phyloP scores from a whole-genome alignment of 2,329 filamentous ascomycete species.

The Trichoderma cornu-damae region DNA sequence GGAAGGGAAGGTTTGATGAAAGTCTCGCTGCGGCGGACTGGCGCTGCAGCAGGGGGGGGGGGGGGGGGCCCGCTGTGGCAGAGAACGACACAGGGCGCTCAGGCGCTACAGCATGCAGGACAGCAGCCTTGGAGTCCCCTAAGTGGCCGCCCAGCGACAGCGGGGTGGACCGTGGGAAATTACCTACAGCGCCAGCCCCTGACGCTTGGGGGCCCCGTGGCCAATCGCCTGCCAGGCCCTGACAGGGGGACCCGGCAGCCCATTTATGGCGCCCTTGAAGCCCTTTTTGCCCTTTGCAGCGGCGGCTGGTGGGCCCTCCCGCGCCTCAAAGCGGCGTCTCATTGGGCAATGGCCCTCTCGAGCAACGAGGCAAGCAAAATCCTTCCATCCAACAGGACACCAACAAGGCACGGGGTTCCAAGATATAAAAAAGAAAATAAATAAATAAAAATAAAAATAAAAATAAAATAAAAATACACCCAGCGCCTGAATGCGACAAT shows the following conservation, averaged over 20 bases:
- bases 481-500: too few species aligned
- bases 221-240: slow-evolving; percentile 8
- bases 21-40: not conserved
- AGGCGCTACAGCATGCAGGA: slow-evolving; percentile 16
- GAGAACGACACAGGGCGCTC: not conserved
- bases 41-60: not conserved
- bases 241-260: slow-evolving; percentile 5
- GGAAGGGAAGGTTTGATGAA: too few species aligned
- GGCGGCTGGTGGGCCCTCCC: slow-evolving; percentile 3
- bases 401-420: too few species aligned
- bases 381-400: too few species aligned
- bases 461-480: too few species aligned
- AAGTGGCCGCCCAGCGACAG: slow-evolving; percentile 4
- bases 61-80: slow-evolving; percentile 1
- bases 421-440: not conserved
- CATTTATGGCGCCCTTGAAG: slow-evolving; percentile 6
- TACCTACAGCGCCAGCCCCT: slow-evolving; percentile 15
- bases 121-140: slow-evolving; percentile 10
- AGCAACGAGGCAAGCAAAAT: too few species aligned
- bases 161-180: slow-evolving; percentile 15
- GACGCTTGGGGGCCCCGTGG: slow-evolving; percentile 4
- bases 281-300: not conserved
- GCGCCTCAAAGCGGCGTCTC: slow-evolving; percentile 1
- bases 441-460: too few species aligned
- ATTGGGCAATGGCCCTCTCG: not conserved